Percentiles rank a stretch among this genome's conserved stretches.
Conservation (phyloP, 805 yeast species). For the Candida hispaniensis region DNA sequence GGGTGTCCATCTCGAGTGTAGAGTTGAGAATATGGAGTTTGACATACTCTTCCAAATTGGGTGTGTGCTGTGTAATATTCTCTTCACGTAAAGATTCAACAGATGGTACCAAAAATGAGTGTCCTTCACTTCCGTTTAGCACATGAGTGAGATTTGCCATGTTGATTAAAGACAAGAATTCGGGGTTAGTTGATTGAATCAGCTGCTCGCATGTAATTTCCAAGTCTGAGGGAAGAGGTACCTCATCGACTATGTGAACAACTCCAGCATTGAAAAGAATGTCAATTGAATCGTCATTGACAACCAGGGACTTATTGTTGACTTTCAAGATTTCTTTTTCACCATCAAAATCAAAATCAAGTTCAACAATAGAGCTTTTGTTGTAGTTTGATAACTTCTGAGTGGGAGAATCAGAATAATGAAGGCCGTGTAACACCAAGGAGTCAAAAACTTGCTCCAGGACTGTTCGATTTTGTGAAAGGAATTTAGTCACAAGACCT, state of each 20-base stretch:
- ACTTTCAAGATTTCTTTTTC: constrained; percentile 19
- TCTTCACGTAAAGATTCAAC: constrained; percentile 42
- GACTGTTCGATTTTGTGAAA: constrained; percentile 42
- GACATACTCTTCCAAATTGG: constrained; percentile 43
- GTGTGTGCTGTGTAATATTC: constrained; percentile 37
- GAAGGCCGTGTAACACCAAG: constrained; percentile 47
- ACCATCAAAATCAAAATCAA: constrained; percentile 5
- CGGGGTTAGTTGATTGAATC: constrained; percentile 39
- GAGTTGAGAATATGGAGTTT: constrained; percentile 58
- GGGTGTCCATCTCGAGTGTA: constrained; percentile 27
- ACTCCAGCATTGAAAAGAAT: constrained; percentile 77
- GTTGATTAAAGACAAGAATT: constrained; percentile 39
- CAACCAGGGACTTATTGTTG: constrained; percentile 21
- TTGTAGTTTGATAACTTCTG: constrained; percentile 23
- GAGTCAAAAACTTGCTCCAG: constrained; percentile 46
- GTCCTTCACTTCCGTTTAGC: constrained; percentile 33
- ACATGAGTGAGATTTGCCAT: constrained; percentile 37
- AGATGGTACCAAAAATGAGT: constrained; percentile 67
- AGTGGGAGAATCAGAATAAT: constrained; percentile 53
- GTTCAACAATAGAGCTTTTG: constrained; percentile 19
- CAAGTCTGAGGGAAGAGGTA: constrained; percentile 48
- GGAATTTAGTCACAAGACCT: constrained; percentile 49
- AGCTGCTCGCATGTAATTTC: constrained; percentile 46
- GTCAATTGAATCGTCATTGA: constrained; percentile 34
- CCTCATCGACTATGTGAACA: constrained; percentile 52